phyloP scores from a whole-genome alignment of 495 filamentous ascomycete genomes.

The Daldinia loculata region DNA sequence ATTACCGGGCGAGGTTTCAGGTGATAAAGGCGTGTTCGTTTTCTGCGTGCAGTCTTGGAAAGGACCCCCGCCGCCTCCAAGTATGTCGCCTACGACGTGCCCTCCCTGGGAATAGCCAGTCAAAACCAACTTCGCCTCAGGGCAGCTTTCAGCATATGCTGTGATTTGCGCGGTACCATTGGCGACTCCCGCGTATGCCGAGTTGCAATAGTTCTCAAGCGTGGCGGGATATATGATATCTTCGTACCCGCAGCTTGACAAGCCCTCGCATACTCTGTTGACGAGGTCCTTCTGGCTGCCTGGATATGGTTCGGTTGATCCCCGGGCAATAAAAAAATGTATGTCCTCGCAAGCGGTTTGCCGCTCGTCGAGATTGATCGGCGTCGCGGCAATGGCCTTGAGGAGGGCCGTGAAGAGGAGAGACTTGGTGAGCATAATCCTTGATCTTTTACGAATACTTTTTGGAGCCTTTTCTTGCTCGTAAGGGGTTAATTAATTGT shows the following conservation, averaged over 20 bases:
- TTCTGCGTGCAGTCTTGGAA: not conserved
- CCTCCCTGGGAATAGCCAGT: not conserved
- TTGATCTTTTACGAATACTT: not conserved
- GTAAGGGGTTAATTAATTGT: not conserved
- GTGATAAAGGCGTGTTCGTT: not conserved
- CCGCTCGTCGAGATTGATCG: not conserved
- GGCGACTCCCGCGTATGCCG: not conserved
- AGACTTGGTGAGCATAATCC: not conserved
- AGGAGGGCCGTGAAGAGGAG: not conserved
- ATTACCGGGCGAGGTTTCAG: not conserved
- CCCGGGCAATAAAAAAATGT: not conserved
- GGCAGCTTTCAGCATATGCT: not conserved
- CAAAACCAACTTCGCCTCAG: not conserved
- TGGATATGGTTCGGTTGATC: not conserved
- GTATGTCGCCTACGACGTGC: not conserved
- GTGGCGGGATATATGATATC: not conserved
- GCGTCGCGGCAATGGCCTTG: not conserved
- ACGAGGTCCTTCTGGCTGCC: not conserved
- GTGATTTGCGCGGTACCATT: not conserved
- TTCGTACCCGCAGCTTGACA: not conserved
- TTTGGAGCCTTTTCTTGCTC: not conserved
- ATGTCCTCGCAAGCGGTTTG: not conserved
- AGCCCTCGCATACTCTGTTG: not conserved
- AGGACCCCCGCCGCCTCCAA: not conserved
- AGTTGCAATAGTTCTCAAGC: not conserved